Base-by-base conservation (phyloP, 1,284 basidiomycete genomes). In the Leccinum ponderosum region DNA sequence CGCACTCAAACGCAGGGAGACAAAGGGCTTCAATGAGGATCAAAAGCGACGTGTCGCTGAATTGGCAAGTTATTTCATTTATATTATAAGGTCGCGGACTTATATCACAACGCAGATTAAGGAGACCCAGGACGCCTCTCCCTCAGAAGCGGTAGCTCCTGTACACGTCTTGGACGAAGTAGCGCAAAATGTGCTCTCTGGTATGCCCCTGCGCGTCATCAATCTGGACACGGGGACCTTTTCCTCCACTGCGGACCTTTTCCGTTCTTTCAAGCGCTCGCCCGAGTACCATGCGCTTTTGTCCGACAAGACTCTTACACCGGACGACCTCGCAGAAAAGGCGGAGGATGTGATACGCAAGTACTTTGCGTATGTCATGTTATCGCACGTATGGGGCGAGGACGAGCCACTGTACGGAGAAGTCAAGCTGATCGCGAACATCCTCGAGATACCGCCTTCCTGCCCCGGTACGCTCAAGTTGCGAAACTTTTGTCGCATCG, bases 351-450 rank as follows among this genome's bases (percentile, higher is more conserved):
- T 66, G 4, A 33, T 64, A 53, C 61, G 58, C 61, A 71, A 56
- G 15, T 71, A 68, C 61, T 72, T 70, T 58, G 67, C 62, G 0
- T 70, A 72, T 35, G 68, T 60, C 53, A 73, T 70, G 70, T 27
- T 70, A 37, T 70, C 69, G 6, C 69, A 70, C 53, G 60, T 71
- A 9, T 70, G 69, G 71, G 62, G 69, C 3, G 69, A 71, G 33
- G 69, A 73, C 3, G 69, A 73, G 33, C 71, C 69, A 0, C 27
- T 71, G 58, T 60, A 66, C 17, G 61, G 55, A 17, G 69, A 69
- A 25, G 33, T 68, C 59, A 65, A 55, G n/a, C 48, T 12, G 50
- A 48, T 62, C n/a, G 7, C 44, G 2, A 63, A 62, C 39, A 22
- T 73, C 37, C 61, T 69, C 48, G 63, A 69, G 25, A 63, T 64